Evolutionary conservation across 495 filamentous ascomycete genomes (phyloP).

Genomic region (Haplographium delicatum): DNA sequence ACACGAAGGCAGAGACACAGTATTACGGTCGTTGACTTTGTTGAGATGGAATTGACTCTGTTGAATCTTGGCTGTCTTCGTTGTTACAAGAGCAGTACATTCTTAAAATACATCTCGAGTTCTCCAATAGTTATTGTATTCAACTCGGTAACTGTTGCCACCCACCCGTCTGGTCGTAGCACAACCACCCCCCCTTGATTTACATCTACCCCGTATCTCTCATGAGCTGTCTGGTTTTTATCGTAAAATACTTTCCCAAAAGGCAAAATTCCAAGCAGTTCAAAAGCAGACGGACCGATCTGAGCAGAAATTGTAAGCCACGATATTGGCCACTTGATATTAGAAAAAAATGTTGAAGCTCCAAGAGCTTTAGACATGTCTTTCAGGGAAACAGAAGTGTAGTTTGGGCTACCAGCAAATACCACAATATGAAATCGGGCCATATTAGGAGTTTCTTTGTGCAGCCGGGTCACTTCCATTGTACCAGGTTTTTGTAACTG

Average conservation of each 20-base stretch:
- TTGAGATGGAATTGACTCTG: background rate
- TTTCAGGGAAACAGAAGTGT: slow-evolving; percentile 20
- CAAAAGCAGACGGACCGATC: slow-evolving; percentile 32
- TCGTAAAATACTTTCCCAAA: slow-evolving; percentile 37
- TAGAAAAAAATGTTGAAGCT: slow-evolving; percentile 10
- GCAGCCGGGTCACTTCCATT: slow-evolving; percentile 35
- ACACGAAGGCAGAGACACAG: no score
- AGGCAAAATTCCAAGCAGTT: slow-evolving; percentile 31
- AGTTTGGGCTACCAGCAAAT: slow-evolving; percentile 28
- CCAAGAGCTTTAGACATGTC: slow-evolving; percentile 11
- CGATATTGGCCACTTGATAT: slow-evolving; percentile 14
- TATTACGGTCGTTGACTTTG: background rate
- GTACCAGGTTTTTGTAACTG: slow-evolving; percentile 37
- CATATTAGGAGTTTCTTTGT: slow-evolving; percentile 34
- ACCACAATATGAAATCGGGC: slow-evolving; percentile 33
- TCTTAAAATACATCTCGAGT: slow-evolving; percentile 31
- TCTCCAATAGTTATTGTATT: slow-evolving; percentile 14
- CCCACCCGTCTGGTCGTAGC: slow-evolving; percentile 42
- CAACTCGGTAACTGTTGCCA: slow-evolving; percentile 30
- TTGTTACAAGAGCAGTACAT: background rate
- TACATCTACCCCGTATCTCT: slow-evolving; percentile 31
- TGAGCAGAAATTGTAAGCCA: slow-evolving; percentile 33
- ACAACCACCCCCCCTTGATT: slow-evolving; percentile 33
- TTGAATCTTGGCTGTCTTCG: background rate
- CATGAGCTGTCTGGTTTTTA: slow-evolving; percentile 27